These are phyloP conservation scores for Cenchrus americanus DNA, from an alignment of 176 grass and related monocot genomes.

Conservation along the genomic window DNA sequence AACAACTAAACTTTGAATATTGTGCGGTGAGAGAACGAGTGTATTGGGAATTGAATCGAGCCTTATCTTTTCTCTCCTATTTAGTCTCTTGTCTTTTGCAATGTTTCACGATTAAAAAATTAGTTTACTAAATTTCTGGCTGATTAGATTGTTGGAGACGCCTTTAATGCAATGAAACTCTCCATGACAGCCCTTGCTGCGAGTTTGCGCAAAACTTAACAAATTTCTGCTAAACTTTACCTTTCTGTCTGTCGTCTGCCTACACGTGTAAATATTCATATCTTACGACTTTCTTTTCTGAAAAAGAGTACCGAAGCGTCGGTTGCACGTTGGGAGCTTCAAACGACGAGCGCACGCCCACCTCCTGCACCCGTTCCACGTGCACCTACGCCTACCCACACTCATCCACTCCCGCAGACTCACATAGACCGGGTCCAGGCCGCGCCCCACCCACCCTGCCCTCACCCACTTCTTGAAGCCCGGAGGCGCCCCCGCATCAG, in stretches of 20 bases:
- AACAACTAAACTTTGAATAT: no score
- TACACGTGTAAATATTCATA: slow-evolving; percentile 20
- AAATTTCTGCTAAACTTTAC: background rate
- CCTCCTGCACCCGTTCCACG: background rate
- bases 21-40: no score
- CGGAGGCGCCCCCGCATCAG: background rate
- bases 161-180: no score
- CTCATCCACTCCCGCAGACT: background rate
- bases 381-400: background rate
- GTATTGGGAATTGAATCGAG: no score
- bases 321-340: slow-evolving; percentile 50
- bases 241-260: background rate
- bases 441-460: background rate
- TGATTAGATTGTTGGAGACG: no score
- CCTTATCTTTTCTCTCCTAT: no score
- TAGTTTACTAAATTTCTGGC: no score
- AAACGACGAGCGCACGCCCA: background rate
- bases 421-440: slow-evolving; percentile 13
- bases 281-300: background rate
- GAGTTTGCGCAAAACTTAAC: no score
- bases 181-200: no score
- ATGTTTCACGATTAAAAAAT: no score
- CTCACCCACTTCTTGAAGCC: slow-evolving; percentile 5
- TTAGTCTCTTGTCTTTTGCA: no score
- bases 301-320: background rate